Base-by-base conservation (phyloP, 495 filamentous ascomycete genomes). In the Xylaria longipes region DNA sequence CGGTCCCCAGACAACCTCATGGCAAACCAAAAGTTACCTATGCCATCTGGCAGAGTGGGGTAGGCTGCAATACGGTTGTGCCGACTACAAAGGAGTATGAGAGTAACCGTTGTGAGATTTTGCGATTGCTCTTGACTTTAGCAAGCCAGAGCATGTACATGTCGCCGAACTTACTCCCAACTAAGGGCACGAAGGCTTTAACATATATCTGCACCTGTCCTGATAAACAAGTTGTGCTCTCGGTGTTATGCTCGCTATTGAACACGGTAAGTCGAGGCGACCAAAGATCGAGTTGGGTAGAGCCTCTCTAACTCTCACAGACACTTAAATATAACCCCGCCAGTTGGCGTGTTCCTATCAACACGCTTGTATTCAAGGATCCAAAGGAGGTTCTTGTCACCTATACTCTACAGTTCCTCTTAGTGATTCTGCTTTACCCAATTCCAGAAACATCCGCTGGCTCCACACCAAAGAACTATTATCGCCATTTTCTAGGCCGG, bases 281-380 rank as follows among this genome's bases (percentile, higher is more conserved):
- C 43, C 37, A 20, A 50, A 65, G 11, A 15, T 46, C 29, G 27
- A 56, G n/a, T 60, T 27, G 20, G 64, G 29, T 48, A 33, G n/a
- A 45, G 31, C 7, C 14, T 48, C 75, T 41, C 76, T 82, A 66
- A 83, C 71, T 14, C 27, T 43, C 35, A 48, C 71, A 97, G 93
- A 94, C 94, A 0, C 87, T 99, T 73, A 98, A 97, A 78, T 99
- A 97, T 82, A 98, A 98, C 76, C 94, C 95, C 12, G 94, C 95
- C 3, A 92, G 89, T 29, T 99, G 96, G 96, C 89, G 93, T 27
- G 93, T 98, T 25, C 95, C 96, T 33, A 97, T 97, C 77, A 95
- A 98, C 80, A 92, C 97, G 75, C 88, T 97, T 35, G 91, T 97
- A 7, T 96, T 94, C 83, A 95, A 94, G 78, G 95, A 98, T 78